Evolutionary conservation across 306 rosid genomes (phyloP), one percentile per base, ranked within the genome.

Genomic region (Cucumis sativus): DNA sequence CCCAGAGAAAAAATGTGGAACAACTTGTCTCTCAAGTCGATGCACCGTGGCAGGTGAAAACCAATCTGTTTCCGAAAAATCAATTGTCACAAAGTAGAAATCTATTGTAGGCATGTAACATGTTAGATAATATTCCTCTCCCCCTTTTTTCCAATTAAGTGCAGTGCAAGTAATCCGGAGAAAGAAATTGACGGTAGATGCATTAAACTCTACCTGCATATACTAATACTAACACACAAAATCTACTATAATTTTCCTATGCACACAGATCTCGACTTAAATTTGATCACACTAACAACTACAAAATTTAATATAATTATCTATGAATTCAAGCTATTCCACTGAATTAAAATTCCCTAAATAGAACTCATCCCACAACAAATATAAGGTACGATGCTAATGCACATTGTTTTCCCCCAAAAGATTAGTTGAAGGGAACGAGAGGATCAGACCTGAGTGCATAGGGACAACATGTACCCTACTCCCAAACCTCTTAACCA

Each of bases 21-120:
- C 99, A 78, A 88, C 99, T 82, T 96, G 99, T 82, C 99, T 96
- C 87, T 96, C 99, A 18, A 96, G 85, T 66, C 99, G 84, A 85
- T 96, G 96, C 79, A 96, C 97, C 0, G 93, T 80, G 28, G 92
- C 87, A 0, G 99, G 99, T 25, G 98, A 92, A 86, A 96, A 96
- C 99, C 99, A 96, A 87, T 92, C 99, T 96, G 90, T 78, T 64
- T 86, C 51, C 75, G 60, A 47, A 58, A 71, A 49, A 71, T 25
- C 60, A 28, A 17, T 40, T 6, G 37, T 71, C 43, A 71, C 60
- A 71, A 21, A 13, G 14, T 45, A 12, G 20, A 70, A 23, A 70
- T 45, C 40, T 23, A 8, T 0, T 47, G 12, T 14, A 43, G 33
- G 20, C 37, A 70, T 70, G 58, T 41, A 40, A 45, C 21, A 39